Evolutionary conservation across 345 rosid species (phyloP).

Genomic region (Mallotus nudiflorus): DNA sequence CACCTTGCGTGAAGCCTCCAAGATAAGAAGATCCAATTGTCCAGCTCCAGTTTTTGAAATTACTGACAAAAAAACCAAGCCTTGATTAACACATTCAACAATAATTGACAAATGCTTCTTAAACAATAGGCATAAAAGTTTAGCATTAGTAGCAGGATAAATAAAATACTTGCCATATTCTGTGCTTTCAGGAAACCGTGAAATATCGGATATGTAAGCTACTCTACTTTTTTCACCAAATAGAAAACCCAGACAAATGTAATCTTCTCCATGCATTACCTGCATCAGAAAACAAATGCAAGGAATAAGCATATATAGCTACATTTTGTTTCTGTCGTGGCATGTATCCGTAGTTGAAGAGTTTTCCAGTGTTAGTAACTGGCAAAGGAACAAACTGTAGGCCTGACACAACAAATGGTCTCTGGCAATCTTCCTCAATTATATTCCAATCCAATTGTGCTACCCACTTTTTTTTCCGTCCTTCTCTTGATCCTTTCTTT

Average conservation of each 20-base stretch:
- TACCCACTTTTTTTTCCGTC: constrained; percentile 86
- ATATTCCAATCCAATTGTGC: constrained; percentile 90
- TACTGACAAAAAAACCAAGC: constrained; percentile 44
- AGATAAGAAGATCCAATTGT: constrained; percentile 85
- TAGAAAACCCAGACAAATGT: constrained; percentile 80
- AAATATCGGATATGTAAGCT: constrained; percentile 93
- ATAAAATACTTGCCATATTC: constrained; percentile 61
- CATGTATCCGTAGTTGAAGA: neutral
- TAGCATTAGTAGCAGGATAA: constrained; percentile 1
- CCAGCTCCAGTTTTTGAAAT: constrained; percentile 81
- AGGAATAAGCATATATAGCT: neutral
- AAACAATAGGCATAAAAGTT: neutral
- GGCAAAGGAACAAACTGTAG: constrained; percentile 81
- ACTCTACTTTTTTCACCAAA: constrained; percentile 77
- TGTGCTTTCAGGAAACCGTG: constrained; percentile 72
- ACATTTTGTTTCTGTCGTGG: too few relatives aligned
- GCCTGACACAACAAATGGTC: constrained; percentile 83
- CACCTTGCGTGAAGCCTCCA: constrained; percentile 85
- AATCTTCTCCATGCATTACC: constrained; percentile 99
- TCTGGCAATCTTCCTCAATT: constrained; percentile 70
- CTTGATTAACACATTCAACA: neutral
- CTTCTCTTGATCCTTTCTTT: constrained; percentile 77
- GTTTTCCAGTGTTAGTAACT: constrained; percentile 45
- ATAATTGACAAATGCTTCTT: neutral
- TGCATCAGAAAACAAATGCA: constrained; percentile 22